These are phyloP conservation scores for Cryptosporidium muris DNA, from an alignment of 169 alveolate species.

Conservation along the genomic window DNA sequence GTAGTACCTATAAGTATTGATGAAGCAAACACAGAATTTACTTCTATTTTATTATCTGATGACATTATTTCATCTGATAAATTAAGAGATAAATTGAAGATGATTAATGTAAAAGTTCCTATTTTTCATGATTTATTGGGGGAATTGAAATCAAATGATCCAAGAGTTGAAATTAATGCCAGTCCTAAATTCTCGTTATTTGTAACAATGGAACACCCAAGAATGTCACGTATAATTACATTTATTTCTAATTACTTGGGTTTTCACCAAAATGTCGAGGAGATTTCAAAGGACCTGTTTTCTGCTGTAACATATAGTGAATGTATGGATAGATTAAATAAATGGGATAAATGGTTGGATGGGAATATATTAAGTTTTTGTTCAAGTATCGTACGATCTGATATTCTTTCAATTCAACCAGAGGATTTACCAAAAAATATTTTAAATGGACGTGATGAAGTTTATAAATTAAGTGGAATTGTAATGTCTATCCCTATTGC, in stretches of 20 bases:
- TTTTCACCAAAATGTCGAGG: not conserved
- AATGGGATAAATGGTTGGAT: not conserved
- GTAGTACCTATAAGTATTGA: slow-evolving; percentile 15
- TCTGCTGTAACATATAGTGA: slow-evolving; percentile 32
- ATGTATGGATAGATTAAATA: not conserved
- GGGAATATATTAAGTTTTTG: not conserved
- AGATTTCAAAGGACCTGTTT: slow-evolving; percentile 21
- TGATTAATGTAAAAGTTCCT: slow-evolving; percentile 31
- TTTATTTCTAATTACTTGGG: not conserved
- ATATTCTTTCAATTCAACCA: slow-evolving; percentile 37
- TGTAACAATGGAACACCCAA: slow-evolving; percentile 43
- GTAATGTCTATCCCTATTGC: slow-evolving; percentile 39
- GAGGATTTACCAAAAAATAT: slow-evolving; percentile 64
- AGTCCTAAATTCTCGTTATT: slow-evolving; percentile 26
- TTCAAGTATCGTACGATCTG: slow-evolving; percentile 37
- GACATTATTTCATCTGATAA: slow-evolving; percentile 23
- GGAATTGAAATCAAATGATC: slow-evolving; percentile 38
- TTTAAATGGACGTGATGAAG: slow-evolving; percentile 24
- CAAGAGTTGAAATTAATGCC: slow-evolving; percentile 56
- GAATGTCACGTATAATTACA: slow-evolving; percentile 32
- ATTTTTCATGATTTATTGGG: slow-evolving; percentile 5
- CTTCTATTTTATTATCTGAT: slow-evolving; percentile 39
- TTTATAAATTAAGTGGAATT: slow-evolving; percentile 42
- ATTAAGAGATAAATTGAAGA: not conserved
- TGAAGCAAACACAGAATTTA: slow-evolving; percentile 16